Conservation (phyloP, 495 filamentous ascomycete genomes). For the Parmelia sp. region DNA sequence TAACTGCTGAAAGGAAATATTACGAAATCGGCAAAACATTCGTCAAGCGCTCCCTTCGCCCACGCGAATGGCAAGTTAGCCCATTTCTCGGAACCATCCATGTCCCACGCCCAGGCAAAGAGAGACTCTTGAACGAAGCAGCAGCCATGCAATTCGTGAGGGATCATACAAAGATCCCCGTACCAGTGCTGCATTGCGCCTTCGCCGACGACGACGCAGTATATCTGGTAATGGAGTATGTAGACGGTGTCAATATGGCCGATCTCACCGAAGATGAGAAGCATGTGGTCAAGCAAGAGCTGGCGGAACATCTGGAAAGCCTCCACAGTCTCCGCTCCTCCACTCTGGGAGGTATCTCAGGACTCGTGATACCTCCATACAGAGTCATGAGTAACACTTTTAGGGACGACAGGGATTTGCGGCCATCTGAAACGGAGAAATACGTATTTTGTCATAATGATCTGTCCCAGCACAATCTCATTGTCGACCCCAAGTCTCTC, state of each 20-base stretch:
- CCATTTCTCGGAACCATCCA: background rate
- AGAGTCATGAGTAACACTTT: slow-evolving; percentile 1
- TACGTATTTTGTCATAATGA: slow-evolving; percentile 36
- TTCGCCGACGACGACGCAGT: slow-evolving; percentile 5
- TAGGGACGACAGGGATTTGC: slow-evolving; percentile 5
- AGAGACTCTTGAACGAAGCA: slow-evolving; percentile 5
- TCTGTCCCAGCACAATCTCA: slow-evolving; percentile 31
- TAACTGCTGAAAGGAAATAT: slow-evolving; percentile 4
- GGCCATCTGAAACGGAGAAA: slow-evolving; percentile 13
- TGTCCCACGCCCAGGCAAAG: slow-evolving; percentile 1
- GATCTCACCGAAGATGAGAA: slow-evolving; percentile 12
- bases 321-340: slow-evolving; percentile 10
- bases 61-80: slow-evolving; percentile 2
- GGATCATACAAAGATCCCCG: background rate
- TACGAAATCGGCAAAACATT: background rate
- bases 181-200: slow-evolving; percentile 2
- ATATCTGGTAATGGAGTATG: background rate
- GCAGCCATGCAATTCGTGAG: slow-evolving; percentile 2
- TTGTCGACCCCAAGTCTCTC: slow-evolving; percentile 31
- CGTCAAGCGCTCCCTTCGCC: slow-evolving; percentile 2
- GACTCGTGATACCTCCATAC: slow-evolving; percentile 17
- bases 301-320: slow-evolving; percentile 17
- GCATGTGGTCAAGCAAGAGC: slow-evolving; percentile 16
- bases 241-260: slow-evolving; percentile 1
- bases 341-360: slow-evolving; percentile 14